Evolutionary conservation across 2,329 filamentous ascomycete genomes (phyloP).

Genomic region (Hymenoscyphus scutula): DNA sequence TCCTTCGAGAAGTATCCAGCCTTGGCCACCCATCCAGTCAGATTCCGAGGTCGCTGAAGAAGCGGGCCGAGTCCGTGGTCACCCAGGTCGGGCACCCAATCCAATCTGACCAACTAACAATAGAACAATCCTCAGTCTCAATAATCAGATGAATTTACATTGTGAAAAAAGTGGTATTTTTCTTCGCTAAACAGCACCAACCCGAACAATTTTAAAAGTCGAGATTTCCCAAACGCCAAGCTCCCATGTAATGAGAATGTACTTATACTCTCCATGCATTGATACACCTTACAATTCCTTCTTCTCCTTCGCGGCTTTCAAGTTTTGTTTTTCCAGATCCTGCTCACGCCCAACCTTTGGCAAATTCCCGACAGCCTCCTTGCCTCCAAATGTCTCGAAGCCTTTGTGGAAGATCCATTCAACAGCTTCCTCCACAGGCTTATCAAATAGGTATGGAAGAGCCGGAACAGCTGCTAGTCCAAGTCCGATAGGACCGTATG

Average conservation of each 20-base stretch:
- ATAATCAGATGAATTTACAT: not conserved
- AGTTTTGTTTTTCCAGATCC: constrained; percentile 36
- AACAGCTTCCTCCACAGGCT: constrained; percentile 87
- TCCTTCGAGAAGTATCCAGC: constrained; percentile 17
- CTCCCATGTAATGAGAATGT: constrained; percentile 7
- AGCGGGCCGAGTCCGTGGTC: not conserved
- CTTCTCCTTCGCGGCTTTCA: constrained; percentile 21
- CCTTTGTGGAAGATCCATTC: constrained; percentile 87
- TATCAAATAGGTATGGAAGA: constrained; percentile 80
- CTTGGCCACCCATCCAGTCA: constrained; percentile 17
- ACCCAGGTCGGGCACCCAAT: too few species aligned
- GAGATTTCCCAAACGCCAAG: constrained; percentile 12
- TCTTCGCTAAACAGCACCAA: not conserved
- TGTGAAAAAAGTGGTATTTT: constrained; percentile 11
- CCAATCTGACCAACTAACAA: not conserved
- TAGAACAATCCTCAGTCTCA: not conserved
- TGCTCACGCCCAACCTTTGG: constrained; percentile 54
- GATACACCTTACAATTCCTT: constrained; percentile 22
- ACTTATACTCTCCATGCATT: not conserved
- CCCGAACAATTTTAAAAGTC: not conserved
- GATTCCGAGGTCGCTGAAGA: not conserved
- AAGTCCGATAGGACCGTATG: constrained; percentile 88
- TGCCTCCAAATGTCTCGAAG: constrained; percentile 70
- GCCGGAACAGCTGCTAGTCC: constrained; percentile 76
- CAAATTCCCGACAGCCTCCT: constrained; percentile 52